Evolutionary conservation across 1,139 yeast species (phyloP).

Genomic region (Keqinozyma sinolaborantium): DNA sequence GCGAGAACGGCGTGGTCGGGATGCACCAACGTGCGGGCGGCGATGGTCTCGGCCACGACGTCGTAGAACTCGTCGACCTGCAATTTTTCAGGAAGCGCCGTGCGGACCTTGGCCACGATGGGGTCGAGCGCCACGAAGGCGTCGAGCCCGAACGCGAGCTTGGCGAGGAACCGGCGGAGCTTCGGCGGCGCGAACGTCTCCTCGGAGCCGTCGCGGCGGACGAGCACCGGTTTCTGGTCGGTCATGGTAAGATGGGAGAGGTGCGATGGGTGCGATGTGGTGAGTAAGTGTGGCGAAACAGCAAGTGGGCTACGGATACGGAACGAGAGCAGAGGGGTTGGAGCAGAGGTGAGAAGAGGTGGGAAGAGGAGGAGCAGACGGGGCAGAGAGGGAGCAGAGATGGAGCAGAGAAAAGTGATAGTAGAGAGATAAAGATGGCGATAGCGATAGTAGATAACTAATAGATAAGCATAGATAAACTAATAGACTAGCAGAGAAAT

Average conservation of each 20-base stretch:
- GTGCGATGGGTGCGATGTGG: too few species aligned
- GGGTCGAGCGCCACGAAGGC: constrained; percentile 17
- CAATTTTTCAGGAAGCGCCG: constrained; percentile 32
- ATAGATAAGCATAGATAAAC: too few species aligned
- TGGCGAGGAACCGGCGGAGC: constrained; percentile 13
- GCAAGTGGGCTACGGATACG: too few species aligned
- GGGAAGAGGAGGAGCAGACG: too few species aligned
- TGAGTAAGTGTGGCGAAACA: too few species aligned
- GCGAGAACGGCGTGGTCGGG: constrained; percentile 48
- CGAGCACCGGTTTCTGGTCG: constrained; percentile 1
- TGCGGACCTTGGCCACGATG: constrained; percentile 17
- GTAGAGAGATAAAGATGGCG: too few species aligned
- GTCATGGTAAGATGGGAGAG: constrained; percentile 2
- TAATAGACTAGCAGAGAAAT: too few species aligned
- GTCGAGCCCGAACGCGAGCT: constrained; percentile 18
- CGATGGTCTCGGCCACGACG: constrained; percentile 41
- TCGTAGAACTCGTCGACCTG: constrained; percentile 30
- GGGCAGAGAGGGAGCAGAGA: too few species aligned
- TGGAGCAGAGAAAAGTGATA: too few species aligned
- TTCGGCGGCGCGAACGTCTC: constrained; percentile 12
- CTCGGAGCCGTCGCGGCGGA: constrained; percentile 5
- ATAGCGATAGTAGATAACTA: too few species aligned
- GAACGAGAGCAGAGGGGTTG: too few species aligned
- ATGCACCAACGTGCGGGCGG: constrained; percentile 41
- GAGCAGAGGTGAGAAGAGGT: too few species aligned